Evolutionary conservation across 352 stramenopile species (phyloP).

Genomic region (Phytophthora sojae): DNA sequence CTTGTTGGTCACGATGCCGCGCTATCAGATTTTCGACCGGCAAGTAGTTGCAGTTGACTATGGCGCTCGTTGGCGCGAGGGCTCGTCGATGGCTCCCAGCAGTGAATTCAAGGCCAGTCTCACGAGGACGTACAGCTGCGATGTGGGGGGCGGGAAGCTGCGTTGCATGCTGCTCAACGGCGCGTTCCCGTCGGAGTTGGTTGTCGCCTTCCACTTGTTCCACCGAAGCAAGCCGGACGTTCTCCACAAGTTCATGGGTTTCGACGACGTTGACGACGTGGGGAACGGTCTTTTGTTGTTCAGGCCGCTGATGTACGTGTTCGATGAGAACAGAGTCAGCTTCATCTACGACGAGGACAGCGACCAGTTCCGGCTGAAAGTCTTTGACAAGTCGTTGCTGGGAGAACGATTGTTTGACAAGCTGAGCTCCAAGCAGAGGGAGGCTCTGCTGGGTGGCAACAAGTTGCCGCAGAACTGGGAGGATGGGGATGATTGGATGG

Average conservation of each 20-base stretch:
- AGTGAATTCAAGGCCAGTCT: constrained; percentile 13
- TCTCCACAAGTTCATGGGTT: constrained; percentile 10
- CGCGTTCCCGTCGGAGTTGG: constrained; percentile 21
- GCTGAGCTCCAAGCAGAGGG: constrained; percentile 1
- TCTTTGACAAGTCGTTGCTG: constrained; percentile 18
- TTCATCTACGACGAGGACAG: constrained; percentile 26
- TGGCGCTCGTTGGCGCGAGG: neutral
- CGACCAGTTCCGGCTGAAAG: constrained; percentile 21
- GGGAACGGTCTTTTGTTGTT: constrained; percentile 36
- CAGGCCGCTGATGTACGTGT: constrained; percentile 30
- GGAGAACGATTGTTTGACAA: constrained; percentile 18
- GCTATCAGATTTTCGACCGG: neutral
- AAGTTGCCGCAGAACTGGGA: neutral
- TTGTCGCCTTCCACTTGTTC: constrained; percentile 29
- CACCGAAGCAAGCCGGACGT: constrained; percentile 16
- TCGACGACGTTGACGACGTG: constrained; percentile 28
- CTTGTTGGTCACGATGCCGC: neutral
- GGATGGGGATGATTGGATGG: neutral
- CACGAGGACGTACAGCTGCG: constrained; percentile 16
- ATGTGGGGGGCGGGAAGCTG: constrained; percentile 15
- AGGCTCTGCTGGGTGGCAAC: constrained; percentile 11
- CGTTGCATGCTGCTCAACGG: constrained; percentile 30
- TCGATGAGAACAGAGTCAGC: constrained; percentile 26
- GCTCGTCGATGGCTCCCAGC: neutral
- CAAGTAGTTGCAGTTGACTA: neutral